Percentiles rank a stretch among this genome's conserved stretches.
These are phyloP conservation scores for Marasmius fiardii DNA, from an alignment of 1,284 basidiomycete genomes.

Conservation along the genomic window DNA sequence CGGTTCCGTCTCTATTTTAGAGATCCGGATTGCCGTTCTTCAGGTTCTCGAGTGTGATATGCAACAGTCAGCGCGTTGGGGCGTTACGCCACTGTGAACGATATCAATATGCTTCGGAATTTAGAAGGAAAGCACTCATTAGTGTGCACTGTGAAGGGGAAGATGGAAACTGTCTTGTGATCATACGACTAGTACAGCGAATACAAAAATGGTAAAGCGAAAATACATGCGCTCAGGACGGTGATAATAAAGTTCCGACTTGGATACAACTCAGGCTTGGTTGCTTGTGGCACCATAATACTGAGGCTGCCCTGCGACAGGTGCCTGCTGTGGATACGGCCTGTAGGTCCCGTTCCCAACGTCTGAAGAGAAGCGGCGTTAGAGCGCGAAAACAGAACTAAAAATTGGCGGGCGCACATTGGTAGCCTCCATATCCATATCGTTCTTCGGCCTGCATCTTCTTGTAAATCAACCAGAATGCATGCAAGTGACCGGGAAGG, in stretches of 20 bases:
- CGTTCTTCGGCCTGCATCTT: slow-evolving; percentile 77
- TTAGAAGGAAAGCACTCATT: no score
- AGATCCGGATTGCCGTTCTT: no score
- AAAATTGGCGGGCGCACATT: slow-evolving; percentile 39
- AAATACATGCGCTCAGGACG: not conserved
- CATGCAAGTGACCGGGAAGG: slow-evolving; percentile 70
- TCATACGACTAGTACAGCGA: not conserved
- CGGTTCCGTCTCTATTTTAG: no score
- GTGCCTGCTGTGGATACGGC: not conserved
- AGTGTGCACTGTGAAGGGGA: no score
- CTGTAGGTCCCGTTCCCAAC: not conserved
- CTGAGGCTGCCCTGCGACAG: not conserved
- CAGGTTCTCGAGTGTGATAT: no score
- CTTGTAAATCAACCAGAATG: slow-evolving; percentile 72
- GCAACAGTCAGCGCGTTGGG: no score
- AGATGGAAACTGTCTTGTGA: no score
- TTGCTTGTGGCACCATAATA: slow-evolving; percentile 3
- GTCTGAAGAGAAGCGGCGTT: not conserved
- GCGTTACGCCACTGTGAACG: no score
- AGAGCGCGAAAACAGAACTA: not conserved
- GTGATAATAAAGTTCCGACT: not conserved
- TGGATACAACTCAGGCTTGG: not conserved
- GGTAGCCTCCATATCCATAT: slow-evolving; percentile 66
- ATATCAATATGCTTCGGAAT: no score
- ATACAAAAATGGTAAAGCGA: not conserved